Conservation (phyloP, 495 filamentous ascomycete genomes). For the Neurospora tetraspora region DNA sequence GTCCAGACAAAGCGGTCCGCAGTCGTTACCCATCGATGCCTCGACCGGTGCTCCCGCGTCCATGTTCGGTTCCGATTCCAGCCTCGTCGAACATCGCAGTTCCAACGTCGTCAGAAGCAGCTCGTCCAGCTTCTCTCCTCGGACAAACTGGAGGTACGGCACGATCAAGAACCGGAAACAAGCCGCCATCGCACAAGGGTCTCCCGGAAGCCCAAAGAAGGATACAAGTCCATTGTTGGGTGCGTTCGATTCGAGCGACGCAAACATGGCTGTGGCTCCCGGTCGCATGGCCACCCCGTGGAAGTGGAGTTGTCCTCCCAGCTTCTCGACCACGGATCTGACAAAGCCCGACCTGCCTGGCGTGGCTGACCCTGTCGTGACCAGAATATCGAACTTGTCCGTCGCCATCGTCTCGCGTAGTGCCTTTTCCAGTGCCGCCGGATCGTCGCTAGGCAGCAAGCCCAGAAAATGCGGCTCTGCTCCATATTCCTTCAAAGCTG, state of each 20-base stretch:
- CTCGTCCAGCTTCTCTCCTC: neutral
- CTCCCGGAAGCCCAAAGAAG: neutral
- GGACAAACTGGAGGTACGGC: neutral
- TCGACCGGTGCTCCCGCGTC: neutral
- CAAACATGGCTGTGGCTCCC: neutral
- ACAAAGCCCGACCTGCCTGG: neutral
- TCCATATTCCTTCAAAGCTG: neutral
- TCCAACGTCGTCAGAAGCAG: neutral
- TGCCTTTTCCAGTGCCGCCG: neutral
- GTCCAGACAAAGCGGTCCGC: neutral
- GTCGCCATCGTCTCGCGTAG: neutral
- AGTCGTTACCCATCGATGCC: neutral
- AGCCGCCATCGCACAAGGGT: neutral
- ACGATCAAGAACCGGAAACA: neutral
- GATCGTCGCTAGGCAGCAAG: neutral
- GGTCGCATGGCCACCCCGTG: neutral
- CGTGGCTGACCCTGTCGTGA: neutral
- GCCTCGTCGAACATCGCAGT: neutral
- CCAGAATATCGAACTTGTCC: neutral
- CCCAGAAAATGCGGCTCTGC: neutral
- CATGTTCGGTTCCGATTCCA: neutral
- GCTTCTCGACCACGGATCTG: neutral
- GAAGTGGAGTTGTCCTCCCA: neutral
- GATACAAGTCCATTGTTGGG: neutral
- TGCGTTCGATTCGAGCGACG: neutral